These are phyloP conservation scores for Botrytis galanthina DNA, from an alignment of 2,329 filamentous ascomycete genomes.

Conservation along the genomic window DNA sequence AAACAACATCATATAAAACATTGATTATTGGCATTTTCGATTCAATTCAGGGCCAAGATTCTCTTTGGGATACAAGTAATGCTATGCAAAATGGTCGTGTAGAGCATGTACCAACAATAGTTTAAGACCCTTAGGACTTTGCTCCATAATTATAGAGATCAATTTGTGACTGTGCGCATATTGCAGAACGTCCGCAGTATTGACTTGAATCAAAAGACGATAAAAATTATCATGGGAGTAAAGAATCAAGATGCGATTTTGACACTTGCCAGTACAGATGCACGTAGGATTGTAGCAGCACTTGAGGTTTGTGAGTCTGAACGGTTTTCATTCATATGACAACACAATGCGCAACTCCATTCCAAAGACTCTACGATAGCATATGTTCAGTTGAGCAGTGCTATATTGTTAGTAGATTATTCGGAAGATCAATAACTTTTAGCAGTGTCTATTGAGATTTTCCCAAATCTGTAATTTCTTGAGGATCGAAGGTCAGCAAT, in stretches of 20 bases:
- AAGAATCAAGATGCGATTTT: conserved; percentile 20
- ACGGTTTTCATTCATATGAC: not conserved
- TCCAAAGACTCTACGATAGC: not conserved
- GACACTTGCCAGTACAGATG: conserved; percentile 20
- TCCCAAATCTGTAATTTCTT: not conserved
- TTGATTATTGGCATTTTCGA: conserved; percentile 68
- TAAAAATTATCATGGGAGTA: not conserved
- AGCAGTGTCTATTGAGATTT: not conserved
- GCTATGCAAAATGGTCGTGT: not conserved
- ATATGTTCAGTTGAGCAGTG: not conserved
- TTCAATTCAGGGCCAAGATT: conserved; percentile 71
- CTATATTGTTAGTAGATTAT: not conserved
- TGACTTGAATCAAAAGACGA: not conserved
- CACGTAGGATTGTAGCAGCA: not conserved
- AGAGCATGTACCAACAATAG: not conserved
- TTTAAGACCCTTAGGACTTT: conserved; percentile 23
- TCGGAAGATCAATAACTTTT: not conserved
- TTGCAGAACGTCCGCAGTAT: conserved; percentile 23
- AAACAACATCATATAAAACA: not conserved
- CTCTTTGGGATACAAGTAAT: conserved; percentile 58
- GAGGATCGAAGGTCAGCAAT: not conserved
- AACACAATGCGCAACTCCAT: not conserved
- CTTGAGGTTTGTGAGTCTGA: not conserved
- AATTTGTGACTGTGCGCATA: conserved; percentile 29
- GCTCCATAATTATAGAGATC: not conserved